Evolutionary conservation across 208 protist genomes (phyloP), one percentile per base, ranked within the genome.

Genomic region (Trypanosoma scelopori): DNA sequence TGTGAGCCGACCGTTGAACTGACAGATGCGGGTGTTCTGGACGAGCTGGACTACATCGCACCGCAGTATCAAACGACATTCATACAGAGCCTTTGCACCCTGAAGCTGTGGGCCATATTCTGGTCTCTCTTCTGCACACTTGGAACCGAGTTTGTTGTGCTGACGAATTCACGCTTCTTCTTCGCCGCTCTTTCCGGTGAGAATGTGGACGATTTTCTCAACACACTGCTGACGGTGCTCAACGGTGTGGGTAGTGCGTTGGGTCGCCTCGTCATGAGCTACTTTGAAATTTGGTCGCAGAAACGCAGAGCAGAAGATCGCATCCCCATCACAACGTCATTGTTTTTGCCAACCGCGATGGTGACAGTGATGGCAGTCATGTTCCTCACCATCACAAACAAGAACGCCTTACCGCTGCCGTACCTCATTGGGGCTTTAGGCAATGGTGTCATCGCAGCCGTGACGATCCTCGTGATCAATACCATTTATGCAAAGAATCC

Each of bases 351-450:
- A 39, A 57, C 57, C 5, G 41, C 51, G 23, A 13, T 32, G 11
- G 52, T 68, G 11, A 56, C 28, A 0, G 35, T 65, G 5, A 66
- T 74, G 60, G 16, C 27, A 32, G 23, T 62, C 18, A 22, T 76
- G 1, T 71, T 88, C 55, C 72, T 91, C 22, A 63, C 81, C 0
- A 41, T 87, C 11, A 64, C 73, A 43, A 74, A 63, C 0, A 69
- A 74, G 45, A 59, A 75, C n/a, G 50, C 66, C 39, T 59, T 91
- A 2, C 61, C 84, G 12, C 30, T 78, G 25, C 73, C 57, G 18
- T 70, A 74, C 39, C 16, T 78, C 0, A 63, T 78, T 46, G 59
- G 60, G 1, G 57, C 73, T 28, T 18, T 69, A 20, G 65, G 43
- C 13, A 74, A 78, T 48, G 73, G 73, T 15, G 37, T 70, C 48